Percentiles rank a stretch among this genome's conserved stretches.
Conservation (phyloP, 345 rosid species). For the Laguncularia racemosa region DNA sequence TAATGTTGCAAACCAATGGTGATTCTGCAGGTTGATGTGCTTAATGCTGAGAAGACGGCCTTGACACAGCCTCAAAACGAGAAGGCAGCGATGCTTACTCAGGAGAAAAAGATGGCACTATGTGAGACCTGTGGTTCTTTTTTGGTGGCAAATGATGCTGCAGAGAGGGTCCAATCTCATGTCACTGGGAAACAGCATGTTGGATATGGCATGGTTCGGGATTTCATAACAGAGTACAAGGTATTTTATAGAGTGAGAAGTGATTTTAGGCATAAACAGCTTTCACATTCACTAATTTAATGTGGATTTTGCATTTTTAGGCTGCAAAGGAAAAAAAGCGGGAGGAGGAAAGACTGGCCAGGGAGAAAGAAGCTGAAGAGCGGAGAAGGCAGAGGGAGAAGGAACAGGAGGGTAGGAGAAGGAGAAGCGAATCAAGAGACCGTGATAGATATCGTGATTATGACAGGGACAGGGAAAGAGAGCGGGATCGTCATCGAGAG, state of each 20-base stretch:
- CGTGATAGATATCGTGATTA: constrained; percentile 52
- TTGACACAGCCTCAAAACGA: constrained; percentile 71
- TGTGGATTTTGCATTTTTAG: constrained; percentile 30
- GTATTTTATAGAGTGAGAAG: constrained; percentile 26
- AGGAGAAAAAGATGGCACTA: constrained; percentile 95
- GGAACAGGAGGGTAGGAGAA: constrained; percentile 47
- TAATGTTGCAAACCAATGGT: not conserved
- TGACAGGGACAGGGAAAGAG: constrained; percentile 31
- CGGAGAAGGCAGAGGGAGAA: constrained; percentile 63
- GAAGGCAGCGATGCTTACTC: constrained; percentile 65
- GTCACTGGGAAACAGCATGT: constrained; percentile 94
- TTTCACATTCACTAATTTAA: constrained; percentile 5
- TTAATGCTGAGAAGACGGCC: constrained; percentile 66
- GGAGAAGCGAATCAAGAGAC: constrained; percentile 68
- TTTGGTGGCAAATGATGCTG: constrained; percentile 93
- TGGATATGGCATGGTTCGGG: constrained; percentile 96
- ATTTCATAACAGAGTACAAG: constrained; percentile 71
- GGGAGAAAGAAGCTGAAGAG: constrained; percentile 86
- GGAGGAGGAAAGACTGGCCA: constrained; percentile 70
- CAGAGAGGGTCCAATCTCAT: constrained; percentile 96
- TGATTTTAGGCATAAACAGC: constrained; percentile 5
- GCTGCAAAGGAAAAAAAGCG: constrained; percentile 74
- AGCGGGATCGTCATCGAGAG: constrained; percentile 49
- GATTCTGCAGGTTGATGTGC: constrained; percentile 65
- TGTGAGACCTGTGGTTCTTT: constrained; percentile 99